phyloP scores from a whole-genome alignment of 2,329 filamentous ascomycete species.

The Fusarium oxysporum region DNA sequence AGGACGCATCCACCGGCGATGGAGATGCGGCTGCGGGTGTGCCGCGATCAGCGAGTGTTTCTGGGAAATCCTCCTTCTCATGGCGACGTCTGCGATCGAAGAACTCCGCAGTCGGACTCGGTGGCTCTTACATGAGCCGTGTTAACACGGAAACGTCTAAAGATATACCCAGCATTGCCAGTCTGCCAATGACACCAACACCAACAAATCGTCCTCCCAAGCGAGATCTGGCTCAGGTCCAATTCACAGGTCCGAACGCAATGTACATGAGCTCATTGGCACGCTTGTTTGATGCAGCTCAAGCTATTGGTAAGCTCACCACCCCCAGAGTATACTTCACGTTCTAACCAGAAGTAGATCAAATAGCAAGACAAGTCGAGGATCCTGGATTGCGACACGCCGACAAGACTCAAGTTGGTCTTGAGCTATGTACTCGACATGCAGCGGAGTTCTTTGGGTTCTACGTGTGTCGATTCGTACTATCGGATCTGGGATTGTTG shows the following conservation, averaged over 20 bases:
- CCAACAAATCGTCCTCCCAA: conserved; percentile 76
- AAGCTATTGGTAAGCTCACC: conserved; percentile 81
- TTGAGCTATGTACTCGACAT: conserved; percentile 92
- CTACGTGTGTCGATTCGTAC: conserved; percentile 94
- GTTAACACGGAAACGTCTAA: conserved; percentile 42
- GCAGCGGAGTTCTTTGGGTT: conserved; percentile 98
- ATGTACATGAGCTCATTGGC: conserved; percentile 93
- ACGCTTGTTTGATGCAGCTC: conserved; percentile 90
- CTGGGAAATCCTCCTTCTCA: conserved; percentile 81
- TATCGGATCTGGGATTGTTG: conserved; percentile 84
- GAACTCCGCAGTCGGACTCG: conserved; percentile 76
- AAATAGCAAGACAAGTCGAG: conserved; percentile 95
- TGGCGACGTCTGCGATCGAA: conserved; percentile 93
- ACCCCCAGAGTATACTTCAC: rapidly evolving
- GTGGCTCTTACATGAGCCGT: conserved; percentile 58
- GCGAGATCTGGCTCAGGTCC: conserved; percentile 74
- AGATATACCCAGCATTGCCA: conserved; percentile 69
- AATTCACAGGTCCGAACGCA: conserved; percentile 85
- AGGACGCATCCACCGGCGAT: conserved; percentile 69
- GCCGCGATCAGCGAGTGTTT: conserved; percentile 69
- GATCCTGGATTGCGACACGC: conserved; percentile 92
- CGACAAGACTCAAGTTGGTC: conserved; percentile 92
- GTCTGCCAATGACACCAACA: conserved; percentile 79
- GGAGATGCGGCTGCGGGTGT: conserved; percentile 55
- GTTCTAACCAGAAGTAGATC: conserved; percentile 68